These are phyloP conservation scores for Aspergillus ellipticus DNA, from an alignment of 495 filamentous ascomycete genomes.

Conservation along the genomic window DNA sequence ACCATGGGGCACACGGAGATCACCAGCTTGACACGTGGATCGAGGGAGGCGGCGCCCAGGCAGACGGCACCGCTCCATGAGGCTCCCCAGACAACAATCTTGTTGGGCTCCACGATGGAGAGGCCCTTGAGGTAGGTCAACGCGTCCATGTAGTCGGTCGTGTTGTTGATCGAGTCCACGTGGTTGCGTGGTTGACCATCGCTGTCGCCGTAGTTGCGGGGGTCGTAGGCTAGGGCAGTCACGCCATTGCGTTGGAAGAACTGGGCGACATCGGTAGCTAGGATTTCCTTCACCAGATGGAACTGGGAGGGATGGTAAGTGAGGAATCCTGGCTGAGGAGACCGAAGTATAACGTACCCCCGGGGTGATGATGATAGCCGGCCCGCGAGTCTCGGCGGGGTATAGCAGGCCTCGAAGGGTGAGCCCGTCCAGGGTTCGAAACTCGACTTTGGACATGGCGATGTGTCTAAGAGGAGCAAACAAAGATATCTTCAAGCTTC, in stretches of 20 bases:
- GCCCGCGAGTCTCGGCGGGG: conserved; percentile 16
- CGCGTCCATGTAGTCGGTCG: conserved; percentile 37
- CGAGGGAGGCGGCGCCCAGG: conserved; percentile 22
- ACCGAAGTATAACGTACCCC: conserved; percentile 25
- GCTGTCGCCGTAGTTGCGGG: conserved; percentile 33
- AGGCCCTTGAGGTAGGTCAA: conserved; percentile 26
- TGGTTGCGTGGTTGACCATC: conserved; percentile 43
- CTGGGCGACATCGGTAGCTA: conserved; percentile 29
- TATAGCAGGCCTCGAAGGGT: conserved; percentile 22
- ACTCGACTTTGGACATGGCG: conserved; percentile 22
- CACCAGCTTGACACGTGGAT: conserved; percentile 23
- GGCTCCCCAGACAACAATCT: conserved; percentile 40
- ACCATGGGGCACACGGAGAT: conserved; percentile 25
- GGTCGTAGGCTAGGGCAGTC: conserved; percentile 41
- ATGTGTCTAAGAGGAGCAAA: too few species aligned
- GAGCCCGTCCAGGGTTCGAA: conserved; percentile 30
- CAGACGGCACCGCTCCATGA: conserved; percentile 28
- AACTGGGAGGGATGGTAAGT: conserved; percentile 42
- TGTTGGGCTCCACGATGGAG: conserved; percentile 24
- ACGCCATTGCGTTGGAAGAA: conserved; percentile 33
- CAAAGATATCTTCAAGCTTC: too few species aligned
- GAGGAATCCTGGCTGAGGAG: not conserved
- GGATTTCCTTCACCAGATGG: conserved; percentile 42
- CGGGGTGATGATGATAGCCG: conserved; percentile 35
- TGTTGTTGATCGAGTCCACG: conserved; percentile 31